Evolutionary conservation across 352 stramenopile species (phyloP), one percentile per base, ranked within the genome.

Genomic region (Phytophthora agathidicida): DNA sequence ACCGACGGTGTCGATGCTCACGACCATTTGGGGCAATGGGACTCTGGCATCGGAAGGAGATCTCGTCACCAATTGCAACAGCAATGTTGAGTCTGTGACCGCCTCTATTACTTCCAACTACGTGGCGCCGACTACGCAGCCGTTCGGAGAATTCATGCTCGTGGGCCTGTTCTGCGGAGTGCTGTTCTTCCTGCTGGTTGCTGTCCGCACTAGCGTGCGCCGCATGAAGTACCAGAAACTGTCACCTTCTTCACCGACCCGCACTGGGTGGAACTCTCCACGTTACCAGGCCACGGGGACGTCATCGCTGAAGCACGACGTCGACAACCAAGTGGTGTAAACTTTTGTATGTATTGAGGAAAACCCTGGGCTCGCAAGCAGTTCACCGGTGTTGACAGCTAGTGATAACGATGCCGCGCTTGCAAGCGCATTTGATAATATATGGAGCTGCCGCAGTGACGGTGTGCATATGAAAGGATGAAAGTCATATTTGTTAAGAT

Each of bases 1-100:
- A 23, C 79, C 79, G 26, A 87, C 76, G 0, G 79, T 89, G 14
- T 68, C 65, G 7, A 27, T 86, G 54, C 75, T 89, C 9, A 62
- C 65, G 3, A 60, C 75, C 9, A 63, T 85, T 23, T 89, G 79
- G 79, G 37, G 43, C 28, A 73, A 69, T 4, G 57, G 59, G 5
- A 44, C 51, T 2, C 37, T 89, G n/a, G 31, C 36, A 8, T 66
- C 65, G 28, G 79, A 87, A 37, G 71, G 68, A 28, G 65, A 65
- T 3, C 44, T 75, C 23, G 73, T 75, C 57, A 71, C 53, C 24
- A 17, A 72, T 10, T 87, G 77, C 47, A 73, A 31, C 33, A 36
- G 17, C 48, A 24, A 58, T 3, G 4, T 41, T 33, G 28, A 37
- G 11, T 3, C 39, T 0, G 19, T 43, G 30, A 39, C 8, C n/a